Percentiles rank a stretch among this genome's conserved stretches.
Conservation (phyloP, 805 yeast species). For the Sungouiella blattae region DNA sequence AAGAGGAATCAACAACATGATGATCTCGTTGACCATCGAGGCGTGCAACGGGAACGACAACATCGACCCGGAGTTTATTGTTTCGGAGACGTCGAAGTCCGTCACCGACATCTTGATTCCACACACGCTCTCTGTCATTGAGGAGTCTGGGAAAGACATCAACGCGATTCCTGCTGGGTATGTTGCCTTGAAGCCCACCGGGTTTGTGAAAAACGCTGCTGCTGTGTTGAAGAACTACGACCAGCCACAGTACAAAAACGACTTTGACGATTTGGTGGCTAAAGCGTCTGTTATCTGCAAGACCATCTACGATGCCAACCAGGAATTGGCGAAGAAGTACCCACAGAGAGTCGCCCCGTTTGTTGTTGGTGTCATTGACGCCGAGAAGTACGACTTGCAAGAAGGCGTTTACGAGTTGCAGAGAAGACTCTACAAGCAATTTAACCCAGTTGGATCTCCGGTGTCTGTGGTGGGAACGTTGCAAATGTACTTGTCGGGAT, state of each 20-base stretch:
- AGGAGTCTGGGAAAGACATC: slow-evolving; percentile 41
- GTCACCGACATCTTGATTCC: slow-evolving; percentile 67
- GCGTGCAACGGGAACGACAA: slow-evolving; percentile 78
- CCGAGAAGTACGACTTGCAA: slow-evolving; percentile 86
- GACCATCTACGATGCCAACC: slow-evolving; percentile 52
- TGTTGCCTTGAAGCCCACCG: slow-evolving; percentile 92
- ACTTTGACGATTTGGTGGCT: slow-evolving; percentile 57
- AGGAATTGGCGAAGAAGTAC: slow-evolving; percentile 42
- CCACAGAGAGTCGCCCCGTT: slow-evolving; percentile 71
- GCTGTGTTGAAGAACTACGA: slow-evolving; percentile 61
- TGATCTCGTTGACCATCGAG: slow-evolving; percentile 91
- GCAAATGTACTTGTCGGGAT: slow-evolving; percentile 83
- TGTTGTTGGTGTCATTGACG: slow-evolving; percentile 79
- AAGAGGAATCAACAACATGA: slow-evolving; percentile 88
- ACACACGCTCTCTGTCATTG: slow-evolving; percentile 60
- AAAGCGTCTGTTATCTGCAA: slow-evolving; percentile 65
- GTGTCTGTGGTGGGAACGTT: slow-evolving; percentile 83
- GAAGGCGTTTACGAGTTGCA: slow-evolving; percentile 89
- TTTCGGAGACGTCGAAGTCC: slow-evolving; percentile 61
- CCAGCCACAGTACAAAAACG: slow-evolving; percentile 39
- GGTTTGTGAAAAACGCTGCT: slow-evolving; percentile 75
- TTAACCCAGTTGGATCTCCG: slow-evolving; percentile 57
- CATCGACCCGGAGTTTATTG: slow-evolving; percentile 57
- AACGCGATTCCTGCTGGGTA: slow-evolving; percentile 85
- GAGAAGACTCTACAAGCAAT: slow-evolving; percentile 70